Evolutionary conservation across 345 rosid genomes (phyloP), one percentile per base, ranked within the genome.

Genomic region (Hibiscus syriacus): DNA sequence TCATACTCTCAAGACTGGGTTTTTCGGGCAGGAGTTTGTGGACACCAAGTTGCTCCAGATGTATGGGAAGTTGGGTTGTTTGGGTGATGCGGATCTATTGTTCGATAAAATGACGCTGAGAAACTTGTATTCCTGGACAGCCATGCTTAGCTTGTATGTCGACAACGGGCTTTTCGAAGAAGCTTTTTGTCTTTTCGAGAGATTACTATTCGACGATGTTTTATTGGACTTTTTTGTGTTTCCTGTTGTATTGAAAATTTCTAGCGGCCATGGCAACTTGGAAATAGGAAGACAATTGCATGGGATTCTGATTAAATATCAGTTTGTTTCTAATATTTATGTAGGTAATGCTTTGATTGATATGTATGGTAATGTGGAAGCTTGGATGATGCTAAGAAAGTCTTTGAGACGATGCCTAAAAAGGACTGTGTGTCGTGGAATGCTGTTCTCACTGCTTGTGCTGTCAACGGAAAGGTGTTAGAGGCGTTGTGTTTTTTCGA

Each of bases 41-140:
- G 86, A 78, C 67, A 81, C 89, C n/a, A 82, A 82, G 67, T 70
- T 86, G 83, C 73, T 86, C n/a, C 85, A 81, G 50, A 69, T 84
- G 82, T 86, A 84, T 53, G 78, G 83, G 26, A 65, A 71, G 66
- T 73, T 73, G 48, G 70, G 79, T 49, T 69, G 71, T 62, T 49
- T 84, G 55, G 77, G 64, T 30, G 74, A 53, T 72, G 85, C 87
- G 55, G 52, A 67, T 2, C 39, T 61, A 38, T 16, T 82, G 79
- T 86, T 86, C 61, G 81, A 84, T 59, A 67, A 61, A 69, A 75
- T 82, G 85, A 80, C 79, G 26, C 48, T 39, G 0, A 79, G 81
- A 77, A 85, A 82, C 73, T 64, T 82, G 53, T 79, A 80, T 68
- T 70, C 85, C 22, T 84, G 86, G 86, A 74, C 81, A 14, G 83